Evolutionary conservation across 768 basidiomycete species (phyloP), one percentile per base, ranked within the genome.

Genomic region (Clitopilus hobsonii): DNA sequence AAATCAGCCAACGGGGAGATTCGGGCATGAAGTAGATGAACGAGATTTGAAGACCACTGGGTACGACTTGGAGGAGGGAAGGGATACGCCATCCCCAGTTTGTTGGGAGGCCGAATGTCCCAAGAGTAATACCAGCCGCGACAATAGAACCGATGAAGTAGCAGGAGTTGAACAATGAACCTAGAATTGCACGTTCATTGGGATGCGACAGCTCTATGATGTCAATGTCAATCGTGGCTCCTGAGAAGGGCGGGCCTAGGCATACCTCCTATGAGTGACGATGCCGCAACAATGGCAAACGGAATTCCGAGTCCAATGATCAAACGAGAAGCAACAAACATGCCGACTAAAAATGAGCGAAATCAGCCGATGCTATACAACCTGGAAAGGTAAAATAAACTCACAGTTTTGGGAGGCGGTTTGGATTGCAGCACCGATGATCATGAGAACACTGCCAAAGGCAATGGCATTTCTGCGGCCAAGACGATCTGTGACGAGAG

Each of bases 1-100:
- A 78, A 26, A 86, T 71, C 3, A 86, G 74, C 84, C 84, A 86
- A 32, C 82, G 77, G 14, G 85, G 85, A 10, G 82, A 84, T 61
- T 88, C 85, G 2, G 84, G 84, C 14, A 86, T 69, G 61, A 82
- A 80, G 62, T 68, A 77, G 52, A 86, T 73, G 65, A 87, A 82
- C 24, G 58, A 56, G 41, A 86, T 61, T 57, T 86, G 85, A 20
- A 85, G 66, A 10, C 73, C 27, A 56, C 77, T 79, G 1, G 85
- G 85, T 0, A 75, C 63, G 28, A 79, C 59, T 64, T 87, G 86
- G 5, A 86, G 73, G 38, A 82, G 61, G n/a, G 84, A 80, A 0
- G 84, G 85, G 20, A 86, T 84, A n/a, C 85, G 75, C 86, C 86
- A 87, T 10, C 80, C 82, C 84, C 83, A 85, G 60, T 81, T 76